Evolutionary conservation across 2,329 filamentous ascomycete genomes (phyloP), one percentile per base, ranked within the genome.

Genomic region (Verticillium dahliae): DNA sequence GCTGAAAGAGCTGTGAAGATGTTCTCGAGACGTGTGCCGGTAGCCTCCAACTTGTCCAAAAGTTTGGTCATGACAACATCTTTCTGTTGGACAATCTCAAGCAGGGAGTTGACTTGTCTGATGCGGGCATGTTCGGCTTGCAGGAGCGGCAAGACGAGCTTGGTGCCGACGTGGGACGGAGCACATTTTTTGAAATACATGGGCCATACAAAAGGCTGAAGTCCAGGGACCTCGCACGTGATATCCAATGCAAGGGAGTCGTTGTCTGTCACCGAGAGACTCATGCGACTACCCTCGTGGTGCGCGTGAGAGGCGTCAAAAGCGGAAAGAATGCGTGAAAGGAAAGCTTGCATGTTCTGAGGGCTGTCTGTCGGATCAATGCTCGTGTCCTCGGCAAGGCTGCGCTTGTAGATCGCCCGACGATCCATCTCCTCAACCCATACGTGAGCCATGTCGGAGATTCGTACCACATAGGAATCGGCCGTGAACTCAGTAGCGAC

Each of bases 391-490:
- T 88, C 81, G 31, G 82, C 75, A 61, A 84, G 78, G 35, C 85
- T 88, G 62, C 89, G 84, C 62, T 80, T 76, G 61, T 87, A 81
- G 61, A 94, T 89, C 11, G 78, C 80, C n/a, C 78, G 79, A 27
- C 85, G 78, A 61, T 86, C 81, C 27, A 92, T 75, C 9, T 73
- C 79, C 73, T 93, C 90, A 33, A 78, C 75, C 90, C 90, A 95
- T n/a, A 92, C 77, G 66, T 87, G 83, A 69, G 83, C 86, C 62
- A 92, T 79, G 70, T 94, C 90, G 2, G 89, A 91, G 45, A 94
- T 70, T 62, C 85, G 80, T 34, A 93, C 71, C 1, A 76, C 80
- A 75, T 93, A 93, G 11, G 85, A 81, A 27, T 80, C 74, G 15
- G 76, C 59, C 5, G 76, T 76, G 68, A 89, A 86, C 34, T 73